These are phyloP conservation scores for Cetraspora pellucida DNA, from an alignment of 192 early-diverging fungal genomes.

Conservation along the genomic window DNA sequence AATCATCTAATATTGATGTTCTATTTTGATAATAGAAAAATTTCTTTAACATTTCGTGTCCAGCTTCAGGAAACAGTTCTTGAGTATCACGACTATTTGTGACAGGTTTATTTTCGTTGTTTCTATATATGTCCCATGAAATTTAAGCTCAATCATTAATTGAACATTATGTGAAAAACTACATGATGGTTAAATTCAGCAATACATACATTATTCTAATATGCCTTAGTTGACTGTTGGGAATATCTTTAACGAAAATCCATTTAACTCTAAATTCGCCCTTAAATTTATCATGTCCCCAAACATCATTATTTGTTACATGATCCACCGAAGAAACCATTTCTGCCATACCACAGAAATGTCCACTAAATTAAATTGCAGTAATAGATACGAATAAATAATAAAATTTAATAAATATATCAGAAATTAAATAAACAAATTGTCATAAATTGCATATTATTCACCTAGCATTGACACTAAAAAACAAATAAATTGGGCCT, in stretches of 20 bases:
- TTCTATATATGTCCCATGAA: background rate
- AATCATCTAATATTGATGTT: constrained; percentile 43
- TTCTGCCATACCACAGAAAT: constrained; percentile 60
- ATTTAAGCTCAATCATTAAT: no score
- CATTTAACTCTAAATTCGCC: constrained; percentile 55
- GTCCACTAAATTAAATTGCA: constrained; percentile 40
- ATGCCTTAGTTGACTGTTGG: constrained; percentile 52
- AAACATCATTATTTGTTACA: constrained; percentile 39
- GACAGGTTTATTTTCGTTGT: constrained; percentile 60
- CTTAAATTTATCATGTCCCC: constrained; percentile 53
- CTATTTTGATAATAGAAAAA: constrained; percentile 42
- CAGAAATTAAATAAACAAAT: background rate
- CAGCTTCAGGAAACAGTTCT: constrained; percentile 48
- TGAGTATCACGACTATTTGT: constrained; percentile 65
- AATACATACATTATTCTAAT: constrained; percentile 36
- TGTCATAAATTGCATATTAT: background rate
- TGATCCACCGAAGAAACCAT: constrained; percentile 54
- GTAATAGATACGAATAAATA: background rate
- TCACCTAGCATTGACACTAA: constrained; percentile 51
- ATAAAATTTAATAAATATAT: background rate
- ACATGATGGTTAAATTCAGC: background rate
- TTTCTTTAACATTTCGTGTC: constrained; percentile 53
- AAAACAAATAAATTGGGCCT: constrained; percentile 54
- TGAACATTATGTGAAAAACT: no score
- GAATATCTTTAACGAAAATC: constrained; percentile 61